phyloP scores from a whole-genome alignment of 2,329 filamentous ascomycete genomes.

The Nothopassalora personata region DNA sequence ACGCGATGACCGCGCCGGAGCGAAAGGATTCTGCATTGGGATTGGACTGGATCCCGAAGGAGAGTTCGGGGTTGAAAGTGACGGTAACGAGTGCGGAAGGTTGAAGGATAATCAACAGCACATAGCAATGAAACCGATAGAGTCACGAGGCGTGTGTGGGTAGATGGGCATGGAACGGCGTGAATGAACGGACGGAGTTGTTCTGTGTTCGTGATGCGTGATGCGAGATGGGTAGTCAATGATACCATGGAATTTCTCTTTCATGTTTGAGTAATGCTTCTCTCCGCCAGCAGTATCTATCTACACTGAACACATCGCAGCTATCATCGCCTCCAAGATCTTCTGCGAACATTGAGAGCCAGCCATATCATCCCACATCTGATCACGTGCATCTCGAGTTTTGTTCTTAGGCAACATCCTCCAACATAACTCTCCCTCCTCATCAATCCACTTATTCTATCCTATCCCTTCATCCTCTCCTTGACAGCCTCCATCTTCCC shows the following conservation, averaged over 20 bases:
- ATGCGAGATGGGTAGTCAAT: background rate
- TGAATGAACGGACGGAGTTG: background rate
- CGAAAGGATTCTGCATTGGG: background rate
- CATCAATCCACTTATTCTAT: background rate
- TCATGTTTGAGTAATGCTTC: background rate
- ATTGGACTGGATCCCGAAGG: background rate
- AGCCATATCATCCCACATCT: background rate
- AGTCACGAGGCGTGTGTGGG: background rate
- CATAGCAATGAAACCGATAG: background rate
- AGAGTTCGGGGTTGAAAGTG: background rate
- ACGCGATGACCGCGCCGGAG: background rate
- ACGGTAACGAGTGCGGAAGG: background rate
- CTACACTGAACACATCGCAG: too few species aligned
- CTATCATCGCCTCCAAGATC: background rate
- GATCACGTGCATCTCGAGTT: background rate
- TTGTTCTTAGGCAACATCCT: background rate
- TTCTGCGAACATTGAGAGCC: background rate
- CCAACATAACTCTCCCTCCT: background rate
- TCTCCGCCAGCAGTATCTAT: too few species aligned
- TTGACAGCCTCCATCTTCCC: background rate
- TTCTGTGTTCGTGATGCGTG: background rate
- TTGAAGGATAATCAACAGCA: background rate
- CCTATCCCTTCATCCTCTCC: background rate
- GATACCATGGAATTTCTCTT: background rate
- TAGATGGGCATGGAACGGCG: background rate